Conservation (phyloP, 2,329 filamentous ascomycete species). For the Penicillium sp. region DNA sequence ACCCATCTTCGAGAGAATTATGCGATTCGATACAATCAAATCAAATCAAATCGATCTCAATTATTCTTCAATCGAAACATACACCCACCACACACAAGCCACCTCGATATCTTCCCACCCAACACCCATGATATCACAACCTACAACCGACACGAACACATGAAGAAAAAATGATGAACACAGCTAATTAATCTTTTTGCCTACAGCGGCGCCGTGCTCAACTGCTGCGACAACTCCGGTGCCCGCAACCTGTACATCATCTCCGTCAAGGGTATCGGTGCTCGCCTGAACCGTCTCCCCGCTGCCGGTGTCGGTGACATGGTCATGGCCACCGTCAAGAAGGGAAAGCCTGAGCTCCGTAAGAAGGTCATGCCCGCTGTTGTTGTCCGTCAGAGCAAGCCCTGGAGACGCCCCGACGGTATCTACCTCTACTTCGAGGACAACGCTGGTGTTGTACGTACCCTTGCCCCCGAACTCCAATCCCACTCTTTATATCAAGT, state of each 20-base stretch:
- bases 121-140: no score
- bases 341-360: conserved; percentile 99
- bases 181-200: no score
- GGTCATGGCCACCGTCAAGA: conserved; percentile 99
- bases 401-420: conserved; percentile 96
- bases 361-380: conserved; percentile 99
- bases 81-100: no score
- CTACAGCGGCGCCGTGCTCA: conserved; percentile 97
- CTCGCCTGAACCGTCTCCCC: conserved; percentile 91
- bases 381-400: conserved; percentile 97
- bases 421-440: conserved; percentile 99
- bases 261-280: conserved; percentile 96
- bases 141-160: no score
- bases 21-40: no score
- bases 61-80: no score
- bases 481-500: no score
- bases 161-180: no score
- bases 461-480: no score
- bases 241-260: conserved; percentile 99
- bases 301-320: conserved; percentile 98
- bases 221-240: conserved; percentile 99
- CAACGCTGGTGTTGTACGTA: conserved; percentile 98
- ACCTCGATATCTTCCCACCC: no score
- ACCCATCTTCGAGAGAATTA: no score
- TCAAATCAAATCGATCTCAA: no score